A percentile compares a stretch with the other conserved stretches of the same genome.
Evolutionary conservation across 129 eudicot genomes (phyloP).

Genomic region (Cynara cardunculus): DNA sequence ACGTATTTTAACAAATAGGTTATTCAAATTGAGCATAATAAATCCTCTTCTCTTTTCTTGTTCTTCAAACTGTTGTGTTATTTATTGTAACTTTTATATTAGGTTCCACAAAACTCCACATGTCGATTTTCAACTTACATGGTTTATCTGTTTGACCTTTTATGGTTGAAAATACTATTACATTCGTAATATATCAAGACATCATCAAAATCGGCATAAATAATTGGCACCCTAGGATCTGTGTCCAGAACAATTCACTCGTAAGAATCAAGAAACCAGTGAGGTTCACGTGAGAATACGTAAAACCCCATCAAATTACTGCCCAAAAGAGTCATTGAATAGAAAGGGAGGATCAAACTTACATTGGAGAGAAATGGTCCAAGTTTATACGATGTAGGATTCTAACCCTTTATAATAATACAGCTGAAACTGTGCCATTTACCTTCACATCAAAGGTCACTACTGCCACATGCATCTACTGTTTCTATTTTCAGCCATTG

Average conservation of each 20-base stretch:
- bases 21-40: not conserved
- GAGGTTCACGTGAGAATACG: not conserved
- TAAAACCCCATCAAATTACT: no score
- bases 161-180: not conserved
- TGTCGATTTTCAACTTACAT: not conserved
- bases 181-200: not conserved
- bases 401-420: not conserved
- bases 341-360: not conserved
- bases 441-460: not conserved
- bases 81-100: not conserved
- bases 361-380: not conserved
- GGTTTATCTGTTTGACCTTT: not conserved
- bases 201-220: not conserved
- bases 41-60: no score
- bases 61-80: not conserved
- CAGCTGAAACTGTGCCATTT: not conserved
- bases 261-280: no score
- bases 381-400: not conserved
- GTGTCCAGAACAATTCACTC: no score
- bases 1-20: not conserved
- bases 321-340: not conserved
- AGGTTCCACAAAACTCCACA: not conserved
- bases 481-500: no score
- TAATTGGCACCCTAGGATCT: not conserved
- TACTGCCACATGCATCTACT: not conserved